Conservation (phyloP, 768 basidiomycete genomes). For the Hericium coralloides region DNA sequence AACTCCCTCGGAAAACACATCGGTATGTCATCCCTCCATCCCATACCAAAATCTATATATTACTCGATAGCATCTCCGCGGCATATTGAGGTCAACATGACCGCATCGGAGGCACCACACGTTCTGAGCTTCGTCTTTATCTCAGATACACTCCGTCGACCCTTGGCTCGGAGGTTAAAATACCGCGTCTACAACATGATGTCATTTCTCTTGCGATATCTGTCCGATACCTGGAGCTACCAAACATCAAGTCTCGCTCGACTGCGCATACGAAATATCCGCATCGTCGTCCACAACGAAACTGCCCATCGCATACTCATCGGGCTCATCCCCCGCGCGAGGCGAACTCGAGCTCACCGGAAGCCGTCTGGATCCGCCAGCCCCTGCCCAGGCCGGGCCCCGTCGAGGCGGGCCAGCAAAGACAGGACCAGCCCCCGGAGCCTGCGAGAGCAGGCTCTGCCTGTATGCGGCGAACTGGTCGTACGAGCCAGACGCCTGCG, state of each 20-base stretch:
- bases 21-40: too few relatives aligned
- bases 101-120: too few relatives aligned
- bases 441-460: conserved; percentile 67
- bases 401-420: conserved; percentile 48
- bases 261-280: conserved; percentile 41
- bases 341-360: conserved; percentile 51
- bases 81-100: too few relatives aligned
- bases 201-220: too few relatives aligned
- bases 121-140: too few relatives aligned
- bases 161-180: too few relatives aligned
- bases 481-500: conserved; percentile 64
- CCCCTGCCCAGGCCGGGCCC: conserved; percentile 22
- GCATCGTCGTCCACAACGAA: conserved; percentile 78
- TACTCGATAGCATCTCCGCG: too few relatives aligned
- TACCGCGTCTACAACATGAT: too few relatives aligned
- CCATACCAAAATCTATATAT: too few relatives aligned
- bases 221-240: too few relatives aligned
- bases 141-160: too few relatives aligned
- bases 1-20: too few relatives aligned
- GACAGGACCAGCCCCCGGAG: conserved; percentile 35
- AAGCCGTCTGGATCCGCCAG: conserved; percentile 22
- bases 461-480: conserved; percentile 65
- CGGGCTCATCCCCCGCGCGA: conserved; percentile 38
- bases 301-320: conserved; percentile 66
- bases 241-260: conserved; percentile 10